Evolutionary conservation across 2,329 filamentous ascomycete species (phyloP), one percentile per base, ranked within the genome.

Genomic region (Claviceps cyperi): DNA sequence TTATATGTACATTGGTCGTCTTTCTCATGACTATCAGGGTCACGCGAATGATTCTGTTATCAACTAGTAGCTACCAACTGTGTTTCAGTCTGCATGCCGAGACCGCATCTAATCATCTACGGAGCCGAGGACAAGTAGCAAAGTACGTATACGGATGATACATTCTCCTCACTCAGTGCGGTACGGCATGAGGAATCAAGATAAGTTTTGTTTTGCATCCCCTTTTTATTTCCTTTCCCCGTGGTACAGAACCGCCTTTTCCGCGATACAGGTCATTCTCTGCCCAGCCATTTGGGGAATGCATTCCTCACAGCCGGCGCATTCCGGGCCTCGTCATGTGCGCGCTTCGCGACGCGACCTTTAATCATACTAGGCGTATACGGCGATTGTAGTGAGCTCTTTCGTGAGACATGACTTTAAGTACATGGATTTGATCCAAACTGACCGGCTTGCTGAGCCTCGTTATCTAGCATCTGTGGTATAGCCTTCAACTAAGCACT

Each of bases 51-150:
- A 17, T 40, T 40, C 2, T 17, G 19, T 17, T 14, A n/a, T 36
- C 13, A 13, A 9, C n/a, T 35, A n/a, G 13, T 15, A 17, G 21
- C n/a, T 22, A 40, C 6, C 46, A 9, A 47, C 5, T 40, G 17
- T 28, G 47, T 48, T 48, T 48, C 47, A 48, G 39, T 36, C 28
- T 36, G 13, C 47, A 48, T 48, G n/a, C 47, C 47, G 39, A 36
- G 39, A 28, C 47, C 24, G 38, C 22, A 43, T 43, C 14, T 24
- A 6, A 48, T 41, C 36, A 13, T 35, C 32, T 22, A 8, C 14
- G 11, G 36, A 22, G 7, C 46, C 22, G 40, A 21, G 19, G 21
- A 3, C 21, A 47, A 28, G 19, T 15, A 39, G 22, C n/a, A n/a
- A n/a, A n/a, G n/a, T n/a, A n/a, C 21, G 21, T 7, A 22, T 14